phyloP scores from a whole-genome alignment of 345 rosid genomes.

The Camelina neglecta region DNA sequence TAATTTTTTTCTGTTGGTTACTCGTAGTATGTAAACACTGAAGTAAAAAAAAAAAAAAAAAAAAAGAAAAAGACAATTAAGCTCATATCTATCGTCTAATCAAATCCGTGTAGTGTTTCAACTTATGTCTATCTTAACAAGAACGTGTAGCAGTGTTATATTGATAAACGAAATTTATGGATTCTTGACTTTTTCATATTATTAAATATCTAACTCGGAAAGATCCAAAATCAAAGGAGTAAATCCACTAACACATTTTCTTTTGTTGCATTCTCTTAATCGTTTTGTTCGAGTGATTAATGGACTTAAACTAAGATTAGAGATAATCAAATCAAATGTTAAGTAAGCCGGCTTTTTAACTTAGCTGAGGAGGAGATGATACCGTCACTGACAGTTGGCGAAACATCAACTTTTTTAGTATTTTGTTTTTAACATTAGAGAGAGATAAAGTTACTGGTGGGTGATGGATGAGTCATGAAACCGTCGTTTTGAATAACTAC shows the following conservation, averaged over 20 bases:
- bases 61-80: background rate
- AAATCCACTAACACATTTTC: background rate
- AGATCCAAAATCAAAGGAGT: slow-evolving; percentile 43
- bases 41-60: background rate
- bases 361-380: no score
- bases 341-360: no score
- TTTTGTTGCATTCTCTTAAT: background rate
- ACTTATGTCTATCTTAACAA: slow-evolving; percentile 16
- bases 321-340: no score
- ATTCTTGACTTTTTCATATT: slow-evolving; percentile 37
- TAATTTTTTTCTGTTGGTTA: background rate
- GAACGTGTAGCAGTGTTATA: slow-evolving; percentile 47
- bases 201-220: background rate
- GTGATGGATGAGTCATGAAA: slow-evolving; percentile 32
- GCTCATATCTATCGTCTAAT: slow-evolving; percentile 4
- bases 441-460: slow-evolving; percentile 36
- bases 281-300: slow-evolving; percentile 27
- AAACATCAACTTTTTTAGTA: no score
- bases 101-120: background rate
- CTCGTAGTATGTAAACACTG: background rate
- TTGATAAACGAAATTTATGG: slow-evolving; percentile 37
- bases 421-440: no score
- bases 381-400: no score
- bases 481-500: slow-evolving; percentile 26
- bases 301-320: background rate